Evolutionary conservation across 495 filamentous ascomycete genomes (phyloP), one percentile per base, ranked within the genome.

Genomic region (Penicillium canescens): DNA sequence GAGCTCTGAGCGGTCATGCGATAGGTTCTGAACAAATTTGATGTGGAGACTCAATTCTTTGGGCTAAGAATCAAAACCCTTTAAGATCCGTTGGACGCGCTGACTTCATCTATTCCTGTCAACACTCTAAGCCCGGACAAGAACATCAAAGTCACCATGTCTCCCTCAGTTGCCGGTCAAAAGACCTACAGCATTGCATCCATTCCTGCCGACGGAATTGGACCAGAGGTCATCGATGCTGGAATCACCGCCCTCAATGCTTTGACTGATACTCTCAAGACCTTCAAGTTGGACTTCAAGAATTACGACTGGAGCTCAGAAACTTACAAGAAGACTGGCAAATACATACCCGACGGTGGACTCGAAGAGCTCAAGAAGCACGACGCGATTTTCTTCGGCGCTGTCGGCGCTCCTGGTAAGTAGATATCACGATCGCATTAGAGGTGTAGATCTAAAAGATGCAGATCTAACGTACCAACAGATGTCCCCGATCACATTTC

Each of bases 401-500:
- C 79, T 23, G 81, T 83, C 42, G 80, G 81, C 2, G 78, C 75
- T 14, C 81, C 78, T 3, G 78, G 78, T 80, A 70, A 52, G 58
- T 36, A 33, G 12, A 51, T 4, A 14, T 4, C 34, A 36, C 8
- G 0, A 50, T 11, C 10, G 3, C 1, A 38, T 24, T 28, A 13
- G 21, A 35, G 16, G 20, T 11, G 12, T 45, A 26, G 36, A 42
- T 57, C 46, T 46, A 20, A 24, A 24, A 35, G 16, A 24, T 11
- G 12, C 42, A 26, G 36, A 42, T 57, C 46, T 46, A 20, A 24
- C 63, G 66, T 23, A 62, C 59, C 3, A 52, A 51, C 42, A 82
- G 79, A 81, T 48, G 78, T 82, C 11, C 79, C 80, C 13, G 79
- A 83, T 48, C 79, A 82, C 56, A 79, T 82, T 49, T 82, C 79